Percentiles rank a stretch among this genome's conserved stretches.
phyloP scores from a whole-genome alignment of 2,329 filamentous ascomycete genomes.

The Dactylellina haptotyla region DNA sequence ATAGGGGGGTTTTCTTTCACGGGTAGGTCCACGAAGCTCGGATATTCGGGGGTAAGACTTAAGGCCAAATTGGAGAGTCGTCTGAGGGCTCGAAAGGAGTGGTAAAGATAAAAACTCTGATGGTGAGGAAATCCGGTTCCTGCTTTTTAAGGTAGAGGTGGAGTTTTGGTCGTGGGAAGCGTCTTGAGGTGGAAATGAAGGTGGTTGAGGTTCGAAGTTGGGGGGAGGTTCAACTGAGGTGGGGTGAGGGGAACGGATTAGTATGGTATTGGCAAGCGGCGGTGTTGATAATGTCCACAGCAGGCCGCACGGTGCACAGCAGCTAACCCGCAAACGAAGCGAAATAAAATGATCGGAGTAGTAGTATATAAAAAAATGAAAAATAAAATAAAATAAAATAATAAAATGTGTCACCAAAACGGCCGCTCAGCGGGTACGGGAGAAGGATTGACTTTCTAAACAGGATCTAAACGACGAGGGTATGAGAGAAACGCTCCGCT shows the following conservation, averaged over 20 bases:
- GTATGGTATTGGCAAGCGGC: slow-evolving; percentile 43
- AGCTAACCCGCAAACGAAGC: too few relatives aligned
- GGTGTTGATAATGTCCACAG: slow-evolving; percentile 27
- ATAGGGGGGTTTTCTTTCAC: neutral
- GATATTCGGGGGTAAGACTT: slow-evolving; percentile 37
- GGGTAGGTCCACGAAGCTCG: too few relatives aligned
- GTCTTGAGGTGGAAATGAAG: slow-evolving; percentile 19
- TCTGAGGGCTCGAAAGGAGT: neutral
- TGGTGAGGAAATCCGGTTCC: slow-evolving; percentile 51
- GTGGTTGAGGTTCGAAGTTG: slow-evolving; percentile 18
- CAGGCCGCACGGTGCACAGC: too few relatives aligned
- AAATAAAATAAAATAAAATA: too few relatives aligned
- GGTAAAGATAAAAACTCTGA: neutral
- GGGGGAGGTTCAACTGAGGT: slow-evolving; percentile 34
- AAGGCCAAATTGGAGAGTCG: too few relatives aligned
- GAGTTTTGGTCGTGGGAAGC: slow-evolving; percentile 3
- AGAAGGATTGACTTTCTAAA: neutral
- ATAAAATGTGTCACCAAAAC: slow-evolving; percentile 11
- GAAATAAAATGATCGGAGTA: too few relatives aligned
- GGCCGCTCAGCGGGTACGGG: slow-evolving; percentile 29
- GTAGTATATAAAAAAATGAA: too few relatives aligned
- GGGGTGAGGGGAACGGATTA: slow-evolving; percentile 49
- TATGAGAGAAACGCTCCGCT: slow-evolving; percentile 4
- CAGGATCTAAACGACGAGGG: neutral
- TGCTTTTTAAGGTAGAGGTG: slow-evolving; percentile 6